Evolutionary conservation across 2,329 filamentous ascomycete species (phyloP).

Genomic region (Thelonectria rubi): DNA sequence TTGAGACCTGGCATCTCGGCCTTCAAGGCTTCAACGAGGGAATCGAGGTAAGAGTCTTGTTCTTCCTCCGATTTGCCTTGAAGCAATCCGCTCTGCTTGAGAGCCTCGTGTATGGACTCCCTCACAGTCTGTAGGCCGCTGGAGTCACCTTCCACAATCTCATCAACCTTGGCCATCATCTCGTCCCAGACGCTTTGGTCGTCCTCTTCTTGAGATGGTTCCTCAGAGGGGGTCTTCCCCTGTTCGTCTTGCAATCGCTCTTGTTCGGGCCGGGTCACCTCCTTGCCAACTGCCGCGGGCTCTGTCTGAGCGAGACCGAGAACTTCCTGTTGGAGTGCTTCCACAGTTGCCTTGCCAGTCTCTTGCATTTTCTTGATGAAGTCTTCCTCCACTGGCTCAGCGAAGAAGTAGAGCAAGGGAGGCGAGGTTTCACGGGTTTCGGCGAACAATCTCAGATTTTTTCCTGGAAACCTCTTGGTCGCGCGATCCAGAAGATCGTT

Average conservation of each 20-base stretch:
- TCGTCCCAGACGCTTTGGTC: conserved; percentile 61
- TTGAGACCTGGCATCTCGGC: conserved; percentile 42
- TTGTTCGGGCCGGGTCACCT: conserved; percentile 23
- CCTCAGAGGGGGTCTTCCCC: conserved; percentile 23
- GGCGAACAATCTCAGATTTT: conserved; percentile 81
- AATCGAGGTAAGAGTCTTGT: conserved; percentile 58
- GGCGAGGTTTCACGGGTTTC: conserved; percentile 72
- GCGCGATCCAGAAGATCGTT: conserved; percentile 83
- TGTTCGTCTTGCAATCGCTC: conserved; percentile 32
- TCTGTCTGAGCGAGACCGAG: conserved; percentile 57
- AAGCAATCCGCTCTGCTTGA: conserved; percentile 64
- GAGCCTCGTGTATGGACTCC: conserved; percentile 63
- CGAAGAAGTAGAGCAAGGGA: conserved; percentile 88
- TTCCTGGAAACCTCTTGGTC: conserved; percentile 76
- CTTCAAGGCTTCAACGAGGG: conserved; percentile 60
- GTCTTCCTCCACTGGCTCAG: conserved; percentile 79
- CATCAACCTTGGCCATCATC: conserved; percentile 63
- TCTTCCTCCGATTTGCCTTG: conserved; percentile 56
- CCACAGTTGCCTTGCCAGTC: conserved; percentile 69
- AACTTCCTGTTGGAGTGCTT: conserved; percentile 73
- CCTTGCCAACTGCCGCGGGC: conserved; percentile 33
- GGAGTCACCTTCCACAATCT: conserved; percentile 66
- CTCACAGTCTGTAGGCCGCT: conserved; percentile 60
- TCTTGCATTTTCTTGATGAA: conserved; percentile 80
- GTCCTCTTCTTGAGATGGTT: conserved; percentile 34